Base-by-base conservation (phyloP, 768 basidiomycete genomes). In the Xerocomellus chrysenteron region DNA sequence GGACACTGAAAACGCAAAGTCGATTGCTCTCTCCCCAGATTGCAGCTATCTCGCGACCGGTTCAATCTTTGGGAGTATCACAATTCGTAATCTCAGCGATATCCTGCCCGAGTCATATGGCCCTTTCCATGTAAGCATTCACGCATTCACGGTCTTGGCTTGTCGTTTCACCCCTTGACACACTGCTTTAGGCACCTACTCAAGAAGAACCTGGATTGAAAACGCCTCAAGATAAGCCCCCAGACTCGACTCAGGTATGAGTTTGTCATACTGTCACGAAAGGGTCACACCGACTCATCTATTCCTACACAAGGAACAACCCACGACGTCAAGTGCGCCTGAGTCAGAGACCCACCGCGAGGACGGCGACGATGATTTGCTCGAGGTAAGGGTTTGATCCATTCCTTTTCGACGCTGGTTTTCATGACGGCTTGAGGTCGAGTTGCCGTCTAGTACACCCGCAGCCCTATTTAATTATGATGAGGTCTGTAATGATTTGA, bases 51-150 rank as follows among this genome's bases (percentile, higher is more conserved):
- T 57, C 5, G 51, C 16, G 4, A 42, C 35, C 3, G 56, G 51
- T 5, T 32, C 42, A 37, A 2, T 7, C 14, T 4, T 5, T 1
- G 46, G 45, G 17, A 51, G 5, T 8, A 21, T 54, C 14, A 37
- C 14, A 0, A 36, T 57, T 13, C 46, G 46, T 10, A n/a, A 43
- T 21, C 52, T 57, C 6, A 8, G 13, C 0, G 11, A 7, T 17
- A 43, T 42, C n/a, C 32, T 57, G 4, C 26, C 56, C 1, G 44
- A 72, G 10, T 32, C 19, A 5, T 24, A 44, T 33, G n/a, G 32
- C 3, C 13, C 40, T 8, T n/a, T 37, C 37, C 14, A 26, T 4
- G 53, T 48, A 26, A 33, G 30, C 10, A 33, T 19, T 30, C 41
- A 39, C 0, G 30, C 10, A 33, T 19, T 30, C 41, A 39, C 2